Conservation (phyloP, 768 basidiomycete species). For the Serpula lacrymans region DNA sequence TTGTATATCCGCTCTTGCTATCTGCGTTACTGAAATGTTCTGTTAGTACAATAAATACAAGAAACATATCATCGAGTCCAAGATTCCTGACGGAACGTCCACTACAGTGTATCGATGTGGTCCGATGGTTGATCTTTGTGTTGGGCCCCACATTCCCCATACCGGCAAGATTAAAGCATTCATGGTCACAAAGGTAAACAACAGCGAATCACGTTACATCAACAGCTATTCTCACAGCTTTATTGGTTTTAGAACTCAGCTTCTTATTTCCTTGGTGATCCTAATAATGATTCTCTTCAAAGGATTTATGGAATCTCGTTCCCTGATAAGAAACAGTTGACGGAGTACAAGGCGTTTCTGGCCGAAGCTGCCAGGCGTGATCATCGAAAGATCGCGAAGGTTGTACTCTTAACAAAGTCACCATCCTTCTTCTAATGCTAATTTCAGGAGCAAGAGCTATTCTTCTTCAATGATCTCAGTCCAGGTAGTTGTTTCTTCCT, state of each 20-base stretch:
- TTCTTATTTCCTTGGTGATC: slow-evolving; percentile 95
- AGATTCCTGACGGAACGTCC: slow-evolving; percentile 93
- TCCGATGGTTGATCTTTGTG: slow-evolving; percentile 95
- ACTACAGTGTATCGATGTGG: slow-evolving; percentile 99
- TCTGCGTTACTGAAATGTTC: slow-evolving; percentile 4
- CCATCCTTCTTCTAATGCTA: slow-evolving; percentile 3
- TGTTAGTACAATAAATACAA: slow-evolving; percentile 98
- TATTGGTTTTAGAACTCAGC: slow-evolving; percentile 73
- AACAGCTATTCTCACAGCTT: no score
- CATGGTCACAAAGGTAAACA: slow-evolving; percentile 85
- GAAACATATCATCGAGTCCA: slow-evolving; percentile 89
- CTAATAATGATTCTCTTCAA: slow-evolving; percentile 90
- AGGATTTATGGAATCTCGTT: slow-evolving; percentile 98
- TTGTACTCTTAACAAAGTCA: slow-evolving; percentile 19
- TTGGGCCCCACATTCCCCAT: slow-evolving; percentile 97
- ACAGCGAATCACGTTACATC: background rate
- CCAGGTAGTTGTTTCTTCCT: slow-evolving; percentile 97
- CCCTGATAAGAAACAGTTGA: slow-evolving; percentile 93
- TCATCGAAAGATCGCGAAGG: slow-evolving; percentile 93
- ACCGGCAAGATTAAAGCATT: slow-evolving; percentile 97
- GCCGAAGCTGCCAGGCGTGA: slow-evolving; percentile 98
- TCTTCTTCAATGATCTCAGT: slow-evolving; percentile 96
- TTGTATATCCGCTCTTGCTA: slow-evolving; percentile 5
- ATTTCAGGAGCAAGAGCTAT: slow-evolving; percentile 86
- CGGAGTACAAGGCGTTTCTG: slow-evolving; percentile 93